Evolutionary conservation across 352 stramenopile genomes (phyloP).

Genomic region (Pythium sukuiense): DNA sequence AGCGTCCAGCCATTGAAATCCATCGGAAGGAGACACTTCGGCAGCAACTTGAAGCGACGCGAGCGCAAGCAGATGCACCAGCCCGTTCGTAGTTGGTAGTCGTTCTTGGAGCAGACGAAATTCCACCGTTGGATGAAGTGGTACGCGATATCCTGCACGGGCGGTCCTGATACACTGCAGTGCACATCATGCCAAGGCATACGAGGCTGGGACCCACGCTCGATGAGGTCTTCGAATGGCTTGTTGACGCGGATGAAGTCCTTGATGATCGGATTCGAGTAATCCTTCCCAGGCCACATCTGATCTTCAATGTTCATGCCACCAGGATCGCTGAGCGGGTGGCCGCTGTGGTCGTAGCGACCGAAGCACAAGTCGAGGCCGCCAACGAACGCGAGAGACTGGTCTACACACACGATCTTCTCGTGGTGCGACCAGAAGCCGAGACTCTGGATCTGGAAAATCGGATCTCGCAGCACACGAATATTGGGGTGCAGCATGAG

Average conservation of each 20-base stretch:
- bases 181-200: constrained; percentile 92
- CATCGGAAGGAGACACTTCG: constrained; percentile 86
- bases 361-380: constrained; percentile 90
- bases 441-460: constrained; percentile 89
- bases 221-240: constrained; percentile 82
- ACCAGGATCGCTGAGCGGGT: constrained; percentile 70
- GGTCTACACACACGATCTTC: constrained; percentile 92
- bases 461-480: constrained; percentile 87
- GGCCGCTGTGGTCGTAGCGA: constrained; percentile 80
- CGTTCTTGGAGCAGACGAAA: constrained; percentile 87
- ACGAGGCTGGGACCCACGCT: constrained; percentile 69
- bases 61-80: constrained; percentile 88
- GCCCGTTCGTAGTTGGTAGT: constrained; percentile 82
- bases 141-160: constrained; percentile 83
- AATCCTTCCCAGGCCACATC: constrained; percentile 83
- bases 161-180: constrained; percentile 75
- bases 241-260: constrained; percentile 87
- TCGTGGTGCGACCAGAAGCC: constrained; percentile 94
- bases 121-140: constrained; percentile 94
- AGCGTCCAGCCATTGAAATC: constrained; percentile 84
- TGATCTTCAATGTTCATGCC: constrained; percentile 51
- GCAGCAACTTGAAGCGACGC: constrained; percentile 79
- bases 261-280: constrained; percentile 90
- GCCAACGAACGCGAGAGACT: constrained; percentile 78
- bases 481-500: constrained; percentile 87